Conservation (phyloP, 2,329 filamentous ascomycete genomes). For the Cladorrhinum sp. region DNA sequence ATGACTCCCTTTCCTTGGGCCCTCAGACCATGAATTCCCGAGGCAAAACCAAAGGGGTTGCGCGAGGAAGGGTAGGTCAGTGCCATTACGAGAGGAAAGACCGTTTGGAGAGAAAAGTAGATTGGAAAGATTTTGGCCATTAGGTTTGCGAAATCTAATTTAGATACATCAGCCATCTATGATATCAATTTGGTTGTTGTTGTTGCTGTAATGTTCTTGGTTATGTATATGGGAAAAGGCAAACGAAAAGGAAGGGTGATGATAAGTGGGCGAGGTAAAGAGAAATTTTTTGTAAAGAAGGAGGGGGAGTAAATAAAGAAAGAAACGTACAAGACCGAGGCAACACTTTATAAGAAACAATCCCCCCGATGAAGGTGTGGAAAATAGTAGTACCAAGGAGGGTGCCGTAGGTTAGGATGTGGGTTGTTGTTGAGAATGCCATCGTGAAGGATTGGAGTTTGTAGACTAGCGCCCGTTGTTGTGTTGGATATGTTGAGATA, state of each 20-base stretch:
- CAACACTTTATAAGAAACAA: slow-evolving; percentile 73
- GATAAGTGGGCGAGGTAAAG: no score
- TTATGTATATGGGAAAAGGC: no score
- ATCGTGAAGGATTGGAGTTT: neutral
- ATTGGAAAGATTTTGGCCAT: no score
- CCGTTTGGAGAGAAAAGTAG: slow-evolving; percentile 80
- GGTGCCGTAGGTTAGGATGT: slow-evolving; percentile 62
- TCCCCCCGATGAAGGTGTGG: slow-evolving; percentile 75
- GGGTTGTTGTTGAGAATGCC: neutral
- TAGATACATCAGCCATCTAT: no score
- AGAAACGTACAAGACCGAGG: slow-evolving; percentile 80
- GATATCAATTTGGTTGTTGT: no score
- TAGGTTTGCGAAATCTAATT: no score
- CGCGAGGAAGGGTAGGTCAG: slow-evolving; percentile 73
- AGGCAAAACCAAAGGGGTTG: slow-evolving; percentile 42
- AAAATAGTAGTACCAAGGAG: slow-evolving; percentile 84
- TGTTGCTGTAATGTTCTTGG: no score
- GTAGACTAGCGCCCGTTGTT: no score
- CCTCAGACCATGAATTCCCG: slow-evolving; percentile 57
- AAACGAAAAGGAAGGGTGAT: no score
- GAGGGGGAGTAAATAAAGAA: no score
- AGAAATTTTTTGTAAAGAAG: no score
- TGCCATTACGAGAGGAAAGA: slow-evolving; percentile 68
- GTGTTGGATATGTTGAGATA: neutral
- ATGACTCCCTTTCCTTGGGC: slow-evolving; percentile 63